Conservation (phyloP, 1,139 yeast species). For the Lodderomyces orthopsilosis region DNA sequence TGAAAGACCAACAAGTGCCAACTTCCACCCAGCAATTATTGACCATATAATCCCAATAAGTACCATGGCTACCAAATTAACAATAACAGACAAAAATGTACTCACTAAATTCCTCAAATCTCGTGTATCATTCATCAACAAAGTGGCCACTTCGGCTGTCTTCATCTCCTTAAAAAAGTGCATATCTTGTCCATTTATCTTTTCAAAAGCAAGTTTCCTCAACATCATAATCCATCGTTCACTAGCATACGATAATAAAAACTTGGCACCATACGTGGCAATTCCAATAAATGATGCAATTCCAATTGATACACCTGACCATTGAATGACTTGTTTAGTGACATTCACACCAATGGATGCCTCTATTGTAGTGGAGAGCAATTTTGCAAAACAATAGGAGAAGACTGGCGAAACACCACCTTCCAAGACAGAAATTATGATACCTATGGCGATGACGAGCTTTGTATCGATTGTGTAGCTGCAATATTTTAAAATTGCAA, state of each 20-base stretch:
- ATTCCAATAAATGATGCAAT: slow-evolving; percentile 63
- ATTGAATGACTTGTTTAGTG: slow-evolving; percentile 39
- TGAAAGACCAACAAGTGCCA: slow-evolving; percentile 76
- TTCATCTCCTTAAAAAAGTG: slow-evolving; percentile 48
- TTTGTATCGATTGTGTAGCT: slow-evolving; percentile 32
- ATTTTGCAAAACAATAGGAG: slow-evolving; percentile 70
- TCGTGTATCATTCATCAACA: slow-evolving; percentile 76
- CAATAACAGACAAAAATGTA: slow-evolving; percentile 53
- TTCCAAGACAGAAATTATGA: slow-evolving; percentile 49
- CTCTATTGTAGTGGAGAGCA: slow-evolving; percentile 56
- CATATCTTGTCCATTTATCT: slow-evolving; percentile 52
- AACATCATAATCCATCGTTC: slow-evolving; percentile 65
- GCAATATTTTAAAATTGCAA: slow-evolving; percentile 36
- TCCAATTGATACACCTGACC: slow-evolving; percentile 67
- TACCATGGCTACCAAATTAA: slow-evolving; percentile 54
- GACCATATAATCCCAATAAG: slow-evolving; percentile 75
- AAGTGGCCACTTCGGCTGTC: slow-evolving; percentile 60
- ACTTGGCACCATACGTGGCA: slow-evolving; percentile 49
- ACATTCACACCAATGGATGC: slow-evolving; percentile 29
- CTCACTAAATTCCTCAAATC: slow-evolving; percentile 67
- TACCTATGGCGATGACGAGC: slow-evolving; percentile 45
- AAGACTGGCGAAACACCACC: slow-evolving; percentile 75
- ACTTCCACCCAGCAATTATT: slow-evolving; percentile 76
- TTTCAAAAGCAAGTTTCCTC: slow-evolving; percentile 49
- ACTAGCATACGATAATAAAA: slow-evolving; percentile 53